Evolutionary conservation across 1,284 basidiomycete genomes (phyloP).

Genomic region (Salmacisia buchloeana): DNA sequence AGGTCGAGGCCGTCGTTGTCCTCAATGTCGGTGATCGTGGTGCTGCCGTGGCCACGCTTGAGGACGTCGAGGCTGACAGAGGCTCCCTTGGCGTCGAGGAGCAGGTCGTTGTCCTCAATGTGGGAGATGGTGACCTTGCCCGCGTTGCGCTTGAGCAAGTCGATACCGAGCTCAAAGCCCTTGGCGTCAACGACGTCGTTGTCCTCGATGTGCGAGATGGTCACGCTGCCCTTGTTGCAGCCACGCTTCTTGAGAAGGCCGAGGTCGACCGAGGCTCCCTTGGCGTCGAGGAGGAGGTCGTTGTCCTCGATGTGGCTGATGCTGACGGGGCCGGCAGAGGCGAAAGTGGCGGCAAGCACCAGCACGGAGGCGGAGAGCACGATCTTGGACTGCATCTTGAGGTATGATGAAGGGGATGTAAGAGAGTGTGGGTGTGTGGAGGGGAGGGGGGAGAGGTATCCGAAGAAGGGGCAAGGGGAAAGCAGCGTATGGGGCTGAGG

Average conservation of each 20-base stretch:
- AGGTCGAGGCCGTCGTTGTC: neutral
- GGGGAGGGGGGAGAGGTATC: neutral
- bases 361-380: conserved; percentile 5
- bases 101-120: conserved; percentile 5
- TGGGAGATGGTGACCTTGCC: neutral
- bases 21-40: neutral
- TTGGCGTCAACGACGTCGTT: neutral
- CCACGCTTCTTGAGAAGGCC: neutral
- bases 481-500: neutral
- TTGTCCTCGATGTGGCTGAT: neutral
- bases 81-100: neutral
- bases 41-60: conserved; percentile 3
- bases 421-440: neutral
- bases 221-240: neutral
- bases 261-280: neutral
- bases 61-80: neutral
- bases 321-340: no score
- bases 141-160: neutral
- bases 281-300: neutral
- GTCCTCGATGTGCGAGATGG: neutral
- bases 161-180: neutral
- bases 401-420: neutral
- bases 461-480: conserved; percentile 1
- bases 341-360: neutral
- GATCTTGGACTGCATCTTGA: conserved; percentile 9